Evolutionary conservation across 73 alveolate genomes (phyloP).

Genomic region (Paramecium sexaurelia): DNA sequence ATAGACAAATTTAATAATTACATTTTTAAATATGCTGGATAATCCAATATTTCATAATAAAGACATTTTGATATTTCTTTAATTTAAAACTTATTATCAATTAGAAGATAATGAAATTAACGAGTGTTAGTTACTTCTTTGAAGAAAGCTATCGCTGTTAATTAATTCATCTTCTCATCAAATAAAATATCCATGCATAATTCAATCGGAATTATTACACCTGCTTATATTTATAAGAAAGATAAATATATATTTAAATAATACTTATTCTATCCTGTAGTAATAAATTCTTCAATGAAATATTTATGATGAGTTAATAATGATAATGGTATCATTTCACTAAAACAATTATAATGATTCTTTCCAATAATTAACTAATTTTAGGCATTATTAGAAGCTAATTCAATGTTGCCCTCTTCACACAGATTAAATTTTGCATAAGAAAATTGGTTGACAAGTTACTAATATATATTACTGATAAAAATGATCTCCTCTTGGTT

Average conservation of each 20-base stretch:
- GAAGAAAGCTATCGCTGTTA: not conserved
- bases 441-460: not conserved
- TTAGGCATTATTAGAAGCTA: no score
- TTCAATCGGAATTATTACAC: not conserved
- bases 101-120: not conserved
- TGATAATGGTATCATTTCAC: not conserved
- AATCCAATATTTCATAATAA: not conserved
- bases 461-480: no score
- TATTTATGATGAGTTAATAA: not conserved
- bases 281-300: not conserved
- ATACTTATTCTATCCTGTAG: not conserved
- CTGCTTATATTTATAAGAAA: not conserved
- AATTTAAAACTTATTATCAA: not conserved
- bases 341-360: no score
- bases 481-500: not conserved
- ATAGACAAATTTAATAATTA: no score
- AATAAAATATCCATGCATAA: not conserved
- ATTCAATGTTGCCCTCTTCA: not conserved
- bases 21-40: not conserved
- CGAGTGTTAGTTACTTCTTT: not conserved
- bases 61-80: not conserved
- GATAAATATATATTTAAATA: not conserved
- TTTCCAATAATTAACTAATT: not conserved
- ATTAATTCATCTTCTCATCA: not conserved
- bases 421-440: not conserved